These are phyloP conservation scores for Elsinoe arachidis DNA, from an alignment of 2,329 filamentous ascomycete genomes.

Conservation along the genomic window DNA sequence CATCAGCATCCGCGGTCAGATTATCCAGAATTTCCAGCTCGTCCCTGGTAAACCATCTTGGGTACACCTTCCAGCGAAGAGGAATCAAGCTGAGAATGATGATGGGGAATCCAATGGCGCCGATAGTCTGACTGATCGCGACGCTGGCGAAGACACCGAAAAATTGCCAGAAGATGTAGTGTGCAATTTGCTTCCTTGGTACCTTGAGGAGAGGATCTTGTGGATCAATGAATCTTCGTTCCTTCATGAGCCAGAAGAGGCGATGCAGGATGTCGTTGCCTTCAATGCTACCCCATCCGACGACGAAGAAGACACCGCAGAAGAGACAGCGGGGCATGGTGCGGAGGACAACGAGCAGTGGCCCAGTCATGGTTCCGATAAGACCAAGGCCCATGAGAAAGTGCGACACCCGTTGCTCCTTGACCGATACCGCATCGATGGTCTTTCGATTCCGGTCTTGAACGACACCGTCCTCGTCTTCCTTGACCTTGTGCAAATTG, in stretches of 20 bases:
- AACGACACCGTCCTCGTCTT: constrained; percentile 35
- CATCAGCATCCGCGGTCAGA: constrained; percentile 45
- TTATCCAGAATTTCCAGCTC: constrained; percentile 46
- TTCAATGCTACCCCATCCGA: constrained; percentile 45
- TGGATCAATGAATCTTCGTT: constrained; percentile 40
- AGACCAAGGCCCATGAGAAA: constrained; percentile 47
- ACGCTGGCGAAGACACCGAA: constrained; percentile 46
- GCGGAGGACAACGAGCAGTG: constrained; percentile 44
- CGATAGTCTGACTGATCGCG: constrained; percentile 52
- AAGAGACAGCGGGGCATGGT: constrained; percentile 48
- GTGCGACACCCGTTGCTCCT: constrained; percentile 50
- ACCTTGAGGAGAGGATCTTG: constrained; percentile 41
- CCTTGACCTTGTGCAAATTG: constrained; percentile 34
- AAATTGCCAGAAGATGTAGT: constrained; percentile 45
- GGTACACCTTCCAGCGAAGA: constrained; percentile 42
- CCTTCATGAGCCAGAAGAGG: constrained; percentile 40
- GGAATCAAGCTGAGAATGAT: constrained; percentile 51
- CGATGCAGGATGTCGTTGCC: constrained; percentile 47
- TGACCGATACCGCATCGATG: constrained; percentile 40
- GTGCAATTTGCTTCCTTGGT: constrained; percentile 37
- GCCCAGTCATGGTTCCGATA: constrained; percentile 50
- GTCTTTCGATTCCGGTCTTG: constrained; percentile 37
- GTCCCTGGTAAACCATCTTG: constrained; percentile 40
- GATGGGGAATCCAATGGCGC: constrained; percentile 51
- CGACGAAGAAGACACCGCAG: constrained; percentile 50